Evolutionary conservation across 1,284 basidiomycete genomes (phyloP).

Genomic region (Apiotrichum laibachii): DNA sequence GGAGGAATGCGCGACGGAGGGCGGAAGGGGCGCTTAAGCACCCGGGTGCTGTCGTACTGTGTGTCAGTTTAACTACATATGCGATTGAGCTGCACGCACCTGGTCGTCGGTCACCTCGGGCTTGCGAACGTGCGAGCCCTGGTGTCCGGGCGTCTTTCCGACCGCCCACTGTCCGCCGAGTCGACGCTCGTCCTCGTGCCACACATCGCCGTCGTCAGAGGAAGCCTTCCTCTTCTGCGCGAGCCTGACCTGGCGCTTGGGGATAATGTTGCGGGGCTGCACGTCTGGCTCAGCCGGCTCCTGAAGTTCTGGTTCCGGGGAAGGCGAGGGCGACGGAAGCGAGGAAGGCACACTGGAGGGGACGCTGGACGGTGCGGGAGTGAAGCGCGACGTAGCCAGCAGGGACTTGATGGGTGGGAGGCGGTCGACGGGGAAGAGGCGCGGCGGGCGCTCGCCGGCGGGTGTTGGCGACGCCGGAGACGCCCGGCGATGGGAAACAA

Average conservation of each 20-base stretch:
- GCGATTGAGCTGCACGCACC: neutral
- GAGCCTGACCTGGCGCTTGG: conserved; percentile 1
- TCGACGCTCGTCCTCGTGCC: neutral
- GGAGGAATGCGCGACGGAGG: conserved; percentile 21
- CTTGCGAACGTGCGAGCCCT: conserved; percentile 30
- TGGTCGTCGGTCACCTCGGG: neutral
- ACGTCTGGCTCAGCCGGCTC: no score
- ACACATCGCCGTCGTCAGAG: neutral
- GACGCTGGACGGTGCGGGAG: no score
- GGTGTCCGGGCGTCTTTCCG: conserved; percentile 37
- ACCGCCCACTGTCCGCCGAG: conserved; percentile 35
- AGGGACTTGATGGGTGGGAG: no score
- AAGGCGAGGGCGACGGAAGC: neutral
- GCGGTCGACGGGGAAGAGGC: no score
- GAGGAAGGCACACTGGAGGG: no score
- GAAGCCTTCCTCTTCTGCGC: neutral
- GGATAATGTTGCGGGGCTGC: neutral
- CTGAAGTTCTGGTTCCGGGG: neutral
- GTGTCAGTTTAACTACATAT: neutral
- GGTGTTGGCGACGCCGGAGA: no score
- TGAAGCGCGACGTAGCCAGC: no score
- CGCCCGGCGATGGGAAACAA: no score
- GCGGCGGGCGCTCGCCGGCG: no score
- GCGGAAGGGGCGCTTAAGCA: conserved; percentile 43
- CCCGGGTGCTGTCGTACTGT: conserved; percentile 19